Conservation (phyloP, 2,329 filamentous ascomycete species). For the Xylaria sp. region DNA sequence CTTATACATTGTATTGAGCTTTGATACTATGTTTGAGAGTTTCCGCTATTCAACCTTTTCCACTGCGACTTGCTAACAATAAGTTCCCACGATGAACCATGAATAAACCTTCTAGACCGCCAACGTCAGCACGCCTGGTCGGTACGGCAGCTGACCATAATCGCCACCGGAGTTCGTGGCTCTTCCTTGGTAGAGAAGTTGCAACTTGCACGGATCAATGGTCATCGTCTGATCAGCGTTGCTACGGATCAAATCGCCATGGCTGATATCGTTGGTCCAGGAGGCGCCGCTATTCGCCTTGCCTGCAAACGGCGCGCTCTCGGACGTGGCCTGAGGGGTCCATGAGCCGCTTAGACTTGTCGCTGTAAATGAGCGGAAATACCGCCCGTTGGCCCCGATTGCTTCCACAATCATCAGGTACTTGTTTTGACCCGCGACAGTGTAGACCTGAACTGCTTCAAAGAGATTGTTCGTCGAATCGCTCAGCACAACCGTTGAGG, state of each 20-base stretch:
- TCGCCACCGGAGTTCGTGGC: conserved; percentile 55
- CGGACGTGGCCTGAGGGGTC: conserved; percentile 66
- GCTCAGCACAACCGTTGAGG: conserved; percentile 61
- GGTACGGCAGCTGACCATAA: conserved; percentile 66
- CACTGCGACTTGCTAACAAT: no score
- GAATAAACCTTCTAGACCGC: neutral
- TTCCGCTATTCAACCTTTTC: neutral
- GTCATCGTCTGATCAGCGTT: conserved; percentile 71
- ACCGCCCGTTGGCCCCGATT: conserved; percentile 67
- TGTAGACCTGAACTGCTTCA: conserved; percentile 75
- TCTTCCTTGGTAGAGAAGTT: conserved; percentile 72
- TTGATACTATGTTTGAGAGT: neutral
- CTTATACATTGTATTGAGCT: neutral
- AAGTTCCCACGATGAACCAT: neutral
- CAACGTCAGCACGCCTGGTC: conserved; percentile 64
- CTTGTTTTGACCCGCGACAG: conserved; percentile 61
- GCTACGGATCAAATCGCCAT: conserved; percentile 69
- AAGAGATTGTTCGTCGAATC: conserved; percentile 69
- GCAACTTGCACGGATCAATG: conserved; percentile 72
- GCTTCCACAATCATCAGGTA: conserved; percentile 78
- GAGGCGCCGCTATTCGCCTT: conserved; percentile 72
- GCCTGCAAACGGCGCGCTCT: conserved; percentile 72
- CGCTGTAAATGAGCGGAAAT: conserved; percentile 75
- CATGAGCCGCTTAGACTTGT: conserved; percentile 66
- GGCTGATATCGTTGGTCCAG: conserved; percentile 75